Conservation (phyloP, 805 yeast genomes). For the Pichia insulana region DNA sequence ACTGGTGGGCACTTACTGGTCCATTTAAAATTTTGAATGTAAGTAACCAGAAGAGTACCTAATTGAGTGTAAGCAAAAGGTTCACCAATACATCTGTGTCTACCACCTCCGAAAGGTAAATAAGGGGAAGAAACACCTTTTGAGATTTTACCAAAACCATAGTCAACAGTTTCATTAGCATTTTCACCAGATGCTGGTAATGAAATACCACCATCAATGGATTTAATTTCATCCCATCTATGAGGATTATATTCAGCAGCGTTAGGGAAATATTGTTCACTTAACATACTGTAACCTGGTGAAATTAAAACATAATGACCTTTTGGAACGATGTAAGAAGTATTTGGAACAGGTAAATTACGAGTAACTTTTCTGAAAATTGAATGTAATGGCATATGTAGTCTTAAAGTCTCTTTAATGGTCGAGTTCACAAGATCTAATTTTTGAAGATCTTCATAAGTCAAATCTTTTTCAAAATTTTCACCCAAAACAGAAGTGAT, state of each 20-base stretch:
- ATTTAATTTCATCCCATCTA: slow-evolving; percentile 58
- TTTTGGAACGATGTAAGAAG: slow-evolving; percentile 71
- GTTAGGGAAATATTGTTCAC: slow-evolving; percentile 70
- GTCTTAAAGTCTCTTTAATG: slow-evolving; percentile 87
- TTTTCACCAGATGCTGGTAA: slow-evolving; percentile 29
- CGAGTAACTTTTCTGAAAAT: slow-evolving; percentile 84
- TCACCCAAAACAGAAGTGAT: slow-evolving; percentile 54
- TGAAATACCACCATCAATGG: slow-evolving; percentile 21
- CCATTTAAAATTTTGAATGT: slow-evolving; percentile 74
- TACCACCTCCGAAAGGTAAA: slow-evolving; percentile 98
- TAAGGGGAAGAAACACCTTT: slow-evolving; percentile 95
- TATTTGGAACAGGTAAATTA: slow-evolving; percentile 70
- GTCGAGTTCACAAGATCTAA: slow-evolving; percentile 76
- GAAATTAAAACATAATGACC: slow-evolving; percentile 88
- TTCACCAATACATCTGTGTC: slow-evolving; percentile 99
- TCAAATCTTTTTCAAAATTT: slow-evolving; percentile 37
- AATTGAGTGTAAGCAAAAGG: slow-evolving; percentile 94
- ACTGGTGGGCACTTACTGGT: slow-evolving; percentile 55
- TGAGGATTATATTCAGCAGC: slow-evolving; percentile 70
- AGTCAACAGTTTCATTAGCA: slow-evolving; percentile 51
- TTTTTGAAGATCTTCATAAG: slow-evolving; percentile 75
- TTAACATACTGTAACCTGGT: slow-evolving; percentile 84
- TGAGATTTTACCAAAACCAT: slow-evolving; percentile 93
- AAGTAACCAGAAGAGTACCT: slow-evolving; percentile 72
- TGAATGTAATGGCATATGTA: slow-evolving; percentile 96